A percentile compares a stretch with the other conserved stretches of the same genome.
Evolutionary conservation across 2,329 filamentous ascomycete genomes (phyloP).

Genomic region (Biscogniauxia mediterranea): DNA sequence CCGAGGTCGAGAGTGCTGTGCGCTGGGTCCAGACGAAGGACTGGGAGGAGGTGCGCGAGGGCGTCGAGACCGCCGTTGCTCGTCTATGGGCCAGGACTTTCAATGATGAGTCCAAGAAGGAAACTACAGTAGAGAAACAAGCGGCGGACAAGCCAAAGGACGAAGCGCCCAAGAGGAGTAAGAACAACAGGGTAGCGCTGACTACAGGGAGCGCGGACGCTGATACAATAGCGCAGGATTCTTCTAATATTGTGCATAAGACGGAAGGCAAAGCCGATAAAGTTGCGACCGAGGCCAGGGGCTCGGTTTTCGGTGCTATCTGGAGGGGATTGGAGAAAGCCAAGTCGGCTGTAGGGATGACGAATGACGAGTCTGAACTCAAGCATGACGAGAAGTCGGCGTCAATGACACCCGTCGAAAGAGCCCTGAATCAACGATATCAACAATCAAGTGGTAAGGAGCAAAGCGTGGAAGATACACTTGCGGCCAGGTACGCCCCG

Average conservation of each 20-base stretch:
- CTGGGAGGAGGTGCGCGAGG: constrained; percentile 62
- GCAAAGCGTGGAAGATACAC: constrained; percentile 31
- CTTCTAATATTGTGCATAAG: constrained; percentile 28
- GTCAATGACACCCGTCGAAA: constrained; percentile 49
- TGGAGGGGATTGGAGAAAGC: constrained; percentile 39
- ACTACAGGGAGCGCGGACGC: constrained; percentile 31
- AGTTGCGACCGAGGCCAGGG: constrained; percentile 40
- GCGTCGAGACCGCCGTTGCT: constrained; percentile 49
- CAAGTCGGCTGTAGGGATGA: constrained; percentile 35
- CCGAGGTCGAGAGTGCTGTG: constrained; percentile 66
- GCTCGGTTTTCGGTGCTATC: constrained; percentile 39
- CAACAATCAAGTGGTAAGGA: constrained; percentile 38
- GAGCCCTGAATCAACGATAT: constrained; percentile 56
- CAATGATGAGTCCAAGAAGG: constrained; percentile 28
- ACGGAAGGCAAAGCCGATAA: constrained; percentile 33
- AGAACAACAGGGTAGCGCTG: constrained; percentile 29
- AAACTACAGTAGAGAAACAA: constrained; percentile 26
- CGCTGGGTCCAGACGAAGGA: constrained; percentile 64
- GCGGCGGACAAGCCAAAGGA: constrained; percentile 35
- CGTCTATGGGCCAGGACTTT: constrained; percentile 44
- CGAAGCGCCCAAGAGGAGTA: constrained; percentile 33
- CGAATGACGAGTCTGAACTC: constrained; percentile 36
- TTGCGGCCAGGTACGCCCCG: constrained; percentile 33
- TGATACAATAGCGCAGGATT: constrained; percentile 30
- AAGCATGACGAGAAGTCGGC: constrained; percentile 30